These are phyloP conservation scores for Kwoniella bestiolae DNA, from an alignment of 768 basidiomycete genomes.

Conservation along the genomic window DNA sequence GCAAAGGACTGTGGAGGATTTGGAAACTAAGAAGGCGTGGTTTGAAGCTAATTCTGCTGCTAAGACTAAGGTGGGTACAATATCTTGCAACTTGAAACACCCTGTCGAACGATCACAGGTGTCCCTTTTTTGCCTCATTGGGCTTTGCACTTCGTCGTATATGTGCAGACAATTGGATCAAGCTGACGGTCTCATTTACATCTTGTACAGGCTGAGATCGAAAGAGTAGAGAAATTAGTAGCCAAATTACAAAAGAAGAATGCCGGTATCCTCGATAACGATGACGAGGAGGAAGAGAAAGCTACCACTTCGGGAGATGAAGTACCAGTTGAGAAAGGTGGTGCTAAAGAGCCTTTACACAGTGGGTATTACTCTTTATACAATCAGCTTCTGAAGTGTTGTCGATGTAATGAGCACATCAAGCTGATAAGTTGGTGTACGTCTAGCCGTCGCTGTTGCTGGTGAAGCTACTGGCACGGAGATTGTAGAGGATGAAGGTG, in stretches of 20 bases:
- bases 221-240: constrained; percentile 54
- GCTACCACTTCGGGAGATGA: constrained; percentile 26
- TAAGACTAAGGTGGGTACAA: constrained; percentile 56
- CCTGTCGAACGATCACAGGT: too few species aligned
- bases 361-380: constrained; percentile 36
- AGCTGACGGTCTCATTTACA: constrained; percentile 11
- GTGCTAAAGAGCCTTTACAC: constrained; percentile 52
- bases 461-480: constrained; percentile 45
- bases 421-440: not conserved
- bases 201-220: constrained; percentile 48
- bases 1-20: constrained; percentile 80
- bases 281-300: constrained; percentile 29
- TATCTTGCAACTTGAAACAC: too few species aligned
- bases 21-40: constrained; percentile 94
- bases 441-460: constrained; percentile 48
- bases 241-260: constrained; percentile 57
- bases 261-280: constrained; percentile 22
- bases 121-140: too few species aligned
- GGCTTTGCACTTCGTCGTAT: too few species aligned
- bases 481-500: constrained; percentile 45
- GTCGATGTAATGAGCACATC: not conserved
- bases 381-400: not conserved
- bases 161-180: too few species aligned
- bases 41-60: constrained; percentile 84
- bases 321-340: constrained; percentile 29